These are phyloP conservation scores for Rhizoctonia solani DNA, from an alignment of 1,284 basidiomycete species.

Conservation along the genomic window DNA sequence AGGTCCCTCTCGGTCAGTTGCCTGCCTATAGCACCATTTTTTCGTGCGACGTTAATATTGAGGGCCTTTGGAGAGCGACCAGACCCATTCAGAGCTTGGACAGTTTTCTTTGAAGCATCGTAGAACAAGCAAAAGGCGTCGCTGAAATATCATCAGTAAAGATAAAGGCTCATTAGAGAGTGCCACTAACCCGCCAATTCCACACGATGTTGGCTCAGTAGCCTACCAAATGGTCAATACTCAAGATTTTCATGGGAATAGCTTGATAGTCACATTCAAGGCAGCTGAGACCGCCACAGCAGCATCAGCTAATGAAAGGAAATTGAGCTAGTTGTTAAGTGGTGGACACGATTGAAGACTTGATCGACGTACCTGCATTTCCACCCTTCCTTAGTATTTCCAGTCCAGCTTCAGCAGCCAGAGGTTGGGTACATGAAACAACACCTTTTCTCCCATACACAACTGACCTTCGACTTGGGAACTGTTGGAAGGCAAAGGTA, in stretches of 20 bases:
- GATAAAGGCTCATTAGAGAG: not conserved
- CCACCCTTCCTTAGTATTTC: conserved; percentile 89
- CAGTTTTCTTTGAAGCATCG: conserved; percentile 75
- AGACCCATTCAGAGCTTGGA: conserved; percentile 85
- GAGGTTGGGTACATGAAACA: conserved; percentile 86
- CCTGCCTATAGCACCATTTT: conserved; percentile 67
- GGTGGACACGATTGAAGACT: not conserved
- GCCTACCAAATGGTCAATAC: conserved; percentile 5
- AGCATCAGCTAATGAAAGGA: conserved; percentile 58
- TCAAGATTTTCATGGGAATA: not conserved
- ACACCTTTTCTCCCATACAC: conserved; percentile 87
- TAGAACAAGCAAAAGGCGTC: conserved; percentile 94
- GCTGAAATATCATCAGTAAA: conserved; percentile 47
- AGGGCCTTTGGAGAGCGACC: conserved; percentile 84
- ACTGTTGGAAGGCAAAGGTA: conserved; percentile 60
- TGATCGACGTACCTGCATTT: conserved; percentile 71
- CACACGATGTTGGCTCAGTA: conserved; percentile 61
- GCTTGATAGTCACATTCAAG: conserved; percentile 56
- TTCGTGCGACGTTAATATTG: conserved; percentile 71
- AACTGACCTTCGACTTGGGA: conserved; percentile 71
- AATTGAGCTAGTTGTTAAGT: not conserved
- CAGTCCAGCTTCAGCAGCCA: conserved; percentile 86
- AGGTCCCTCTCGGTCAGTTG: conserved; percentile 75
- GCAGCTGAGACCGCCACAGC: conserved; percentile 84
- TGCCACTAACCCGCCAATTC: conserved; percentile 70